Conservation (phyloP, 306 rosid genomes). For the Fragaria iinumae region DNA sequence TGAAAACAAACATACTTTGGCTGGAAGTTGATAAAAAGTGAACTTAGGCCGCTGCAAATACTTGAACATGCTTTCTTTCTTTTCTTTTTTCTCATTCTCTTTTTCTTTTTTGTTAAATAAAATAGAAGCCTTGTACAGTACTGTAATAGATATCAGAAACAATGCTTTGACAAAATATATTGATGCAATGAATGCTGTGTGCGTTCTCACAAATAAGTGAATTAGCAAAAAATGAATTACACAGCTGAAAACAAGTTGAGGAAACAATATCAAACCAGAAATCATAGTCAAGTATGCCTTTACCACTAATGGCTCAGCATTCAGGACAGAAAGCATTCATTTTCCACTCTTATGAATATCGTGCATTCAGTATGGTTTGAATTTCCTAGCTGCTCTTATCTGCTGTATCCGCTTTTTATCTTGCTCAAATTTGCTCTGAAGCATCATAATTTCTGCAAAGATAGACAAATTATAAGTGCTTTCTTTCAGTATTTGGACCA, state of each 20-base stretch:
- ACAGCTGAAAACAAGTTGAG: neutral
- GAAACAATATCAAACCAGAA: neutral
- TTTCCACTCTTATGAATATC: neutral
- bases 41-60: too few relatives aligned
- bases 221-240: neutral
- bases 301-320: neutral
- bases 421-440: constrained; percentile 81
- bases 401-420: constrained; percentile 82
- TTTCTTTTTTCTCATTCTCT: too few relatives aligned
- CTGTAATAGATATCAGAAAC: too few relatives aligned
- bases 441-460: constrained; percentile 72
- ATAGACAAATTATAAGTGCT: constrained; percentile 13
- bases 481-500: constrained; percentile 16
- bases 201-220: too few relatives aligned
- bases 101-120: too few relatives aligned
- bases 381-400: constrained; percentile 82
- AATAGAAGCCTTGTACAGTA: too few relatives aligned
- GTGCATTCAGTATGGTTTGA: constrained; percentile 66
- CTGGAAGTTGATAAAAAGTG: too few relatives aligned
- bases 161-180: too few relatives aligned
- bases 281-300: neutral
- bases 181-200: too few relatives aligned
- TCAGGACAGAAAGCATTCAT: neutral
- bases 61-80: too few relatives aligned
- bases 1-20: too few relatives aligned